These are phyloP conservation scores for Nematodospora valgi DNA, from an alignment of 805 yeast species.

Conservation along the genomic window DNA sequence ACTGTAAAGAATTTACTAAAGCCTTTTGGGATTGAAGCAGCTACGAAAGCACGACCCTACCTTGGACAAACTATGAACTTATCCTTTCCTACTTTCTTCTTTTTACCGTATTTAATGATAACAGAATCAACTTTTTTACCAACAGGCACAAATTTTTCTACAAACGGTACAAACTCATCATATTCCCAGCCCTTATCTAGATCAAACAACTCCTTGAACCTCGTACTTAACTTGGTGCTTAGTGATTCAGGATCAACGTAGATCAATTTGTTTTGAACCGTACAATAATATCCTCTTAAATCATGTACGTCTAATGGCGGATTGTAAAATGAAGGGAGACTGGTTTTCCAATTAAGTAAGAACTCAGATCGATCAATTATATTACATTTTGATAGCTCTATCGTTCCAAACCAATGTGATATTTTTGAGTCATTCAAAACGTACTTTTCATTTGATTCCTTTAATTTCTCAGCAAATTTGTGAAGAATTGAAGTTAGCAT, in stretches of 20 bases:
- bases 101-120: constrained; percentile 35
- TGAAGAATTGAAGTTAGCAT: constrained; percentile 50
- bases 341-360: constrained; percentile 57
- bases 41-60: neutral
- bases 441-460: constrained; percentile 18
- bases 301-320: constrained; percentile 54
- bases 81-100: constrained; percentile 30
- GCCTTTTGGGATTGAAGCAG: neutral
- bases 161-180: constrained; percentile 37
- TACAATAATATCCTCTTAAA: constrained; percentile 53
- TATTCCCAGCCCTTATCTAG: constrained; percentile 34
- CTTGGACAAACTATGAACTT: constrained; percentile 27
- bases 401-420: constrained; percentile 62
- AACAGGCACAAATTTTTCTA: constrained; percentile 26
- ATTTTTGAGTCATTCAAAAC: constrained; percentile 42
- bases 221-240: constrained; percentile 29
- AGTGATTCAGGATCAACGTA: constrained; percentile 51
- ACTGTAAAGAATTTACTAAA: neutral
- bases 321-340: constrained; percentile 61
- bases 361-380: constrained; percentile 47
- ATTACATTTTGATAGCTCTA: constrained; percentile 34
- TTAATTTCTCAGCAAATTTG: constrained; percentile 35
- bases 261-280: constrained; percentile 47
- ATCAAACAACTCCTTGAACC: constrained; percentile 31
- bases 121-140: constrained; percentile 37